phyloP scores from a whole-genome alignment of 2,329 filamentous ascomycete genomes.

The Arachnopeziza araneosa region DNA sequence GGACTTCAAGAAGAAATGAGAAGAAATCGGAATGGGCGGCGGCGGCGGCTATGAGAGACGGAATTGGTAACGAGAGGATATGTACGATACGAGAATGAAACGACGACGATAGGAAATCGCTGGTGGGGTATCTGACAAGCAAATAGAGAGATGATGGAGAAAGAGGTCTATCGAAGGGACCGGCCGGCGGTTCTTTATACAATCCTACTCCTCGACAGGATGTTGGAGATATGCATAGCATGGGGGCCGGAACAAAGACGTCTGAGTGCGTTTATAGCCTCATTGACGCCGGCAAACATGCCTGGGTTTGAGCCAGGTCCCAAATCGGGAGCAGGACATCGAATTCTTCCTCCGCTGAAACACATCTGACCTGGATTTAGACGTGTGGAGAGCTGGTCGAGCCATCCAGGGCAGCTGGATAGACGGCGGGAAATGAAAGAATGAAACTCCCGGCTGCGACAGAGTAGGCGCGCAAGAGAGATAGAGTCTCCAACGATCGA shows the following conservation, averaged over 20 bases:
- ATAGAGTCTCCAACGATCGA: conserved; percentile 10
- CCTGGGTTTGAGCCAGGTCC: conserved; percentile 6
- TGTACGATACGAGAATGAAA: conserved; percentile 2
- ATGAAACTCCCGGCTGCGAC: conserved; percentile 7
- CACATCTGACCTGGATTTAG: background rate
- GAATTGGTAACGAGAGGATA: background rate
- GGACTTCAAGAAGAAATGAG: conserved; percentile 1
- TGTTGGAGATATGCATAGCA: conserved; percentile 12
- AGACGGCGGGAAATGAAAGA: conserved; percentile 2
- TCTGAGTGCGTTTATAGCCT: conserved; percentile 16
- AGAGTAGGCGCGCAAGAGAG: conserved; percentile 7
- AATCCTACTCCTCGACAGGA: conserved; percentile 13
- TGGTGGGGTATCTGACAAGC: conserved; percentile 20
- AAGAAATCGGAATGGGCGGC: background rate
- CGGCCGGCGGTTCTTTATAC: conserved; percentile 25
- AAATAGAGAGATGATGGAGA: conserved; percentile 16
- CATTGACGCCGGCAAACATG: conserved; percentile 19
- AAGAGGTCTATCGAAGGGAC: conserved; percentile 17
- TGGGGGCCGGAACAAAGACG: conserved; percentile 18
- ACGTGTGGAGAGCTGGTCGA: background rate
- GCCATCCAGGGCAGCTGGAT: background rate
- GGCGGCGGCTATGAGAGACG: background rate
- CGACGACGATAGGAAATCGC: conserved; percentile 16
- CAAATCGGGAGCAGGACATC: conserved; percentile 19
- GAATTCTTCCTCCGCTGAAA: conserved; percentile 7